These are phyloP conservation scores for Alternaria sp. DNA, from an alignment of 2,329 filamentous ascomycete species.

Conservation along the genomic window DNA sequence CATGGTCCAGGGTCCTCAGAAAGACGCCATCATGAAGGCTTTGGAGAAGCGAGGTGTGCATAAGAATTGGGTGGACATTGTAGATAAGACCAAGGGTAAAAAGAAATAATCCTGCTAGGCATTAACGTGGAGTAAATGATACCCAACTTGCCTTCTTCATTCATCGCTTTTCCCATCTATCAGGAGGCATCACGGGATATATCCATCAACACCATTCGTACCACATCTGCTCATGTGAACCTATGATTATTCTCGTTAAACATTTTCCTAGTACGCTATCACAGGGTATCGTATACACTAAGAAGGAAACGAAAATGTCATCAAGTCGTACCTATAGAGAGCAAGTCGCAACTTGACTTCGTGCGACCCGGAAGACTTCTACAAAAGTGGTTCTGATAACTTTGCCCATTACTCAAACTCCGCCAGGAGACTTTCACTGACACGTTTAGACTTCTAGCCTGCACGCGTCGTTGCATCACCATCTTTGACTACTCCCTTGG, in stretches of 20 bases:
- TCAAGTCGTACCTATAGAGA: background rate
- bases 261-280: background rate
- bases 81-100: conserved; percentile 75
- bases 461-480: background rate
- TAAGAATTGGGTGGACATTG: conserved; percentile 68
- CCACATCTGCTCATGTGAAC: background rate
- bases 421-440: background rate
- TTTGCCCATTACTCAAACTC: no score
- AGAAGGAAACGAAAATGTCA: background rate
- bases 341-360: background rate
- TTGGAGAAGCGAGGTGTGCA: conserved; percentile 68
- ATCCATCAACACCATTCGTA: background rate
- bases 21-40: conserved; percentile 67
- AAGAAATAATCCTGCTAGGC: conserved; percentile 51
- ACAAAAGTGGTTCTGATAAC: no score
- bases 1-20: conserved; percentile 73
- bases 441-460: background rate
- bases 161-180: background rate
- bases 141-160: conserved; percentile 7
- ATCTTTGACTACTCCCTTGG: background rate
- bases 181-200: background rate
- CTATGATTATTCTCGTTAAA: background rate
- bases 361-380: background rate
- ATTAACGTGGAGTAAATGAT: conserved; percentile 10
- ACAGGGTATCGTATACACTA: background rate